Evolutionary conservation across 352 stramenopile genomes (phyloP).

Genomic region (Globisporangium spiculum): DNA sequence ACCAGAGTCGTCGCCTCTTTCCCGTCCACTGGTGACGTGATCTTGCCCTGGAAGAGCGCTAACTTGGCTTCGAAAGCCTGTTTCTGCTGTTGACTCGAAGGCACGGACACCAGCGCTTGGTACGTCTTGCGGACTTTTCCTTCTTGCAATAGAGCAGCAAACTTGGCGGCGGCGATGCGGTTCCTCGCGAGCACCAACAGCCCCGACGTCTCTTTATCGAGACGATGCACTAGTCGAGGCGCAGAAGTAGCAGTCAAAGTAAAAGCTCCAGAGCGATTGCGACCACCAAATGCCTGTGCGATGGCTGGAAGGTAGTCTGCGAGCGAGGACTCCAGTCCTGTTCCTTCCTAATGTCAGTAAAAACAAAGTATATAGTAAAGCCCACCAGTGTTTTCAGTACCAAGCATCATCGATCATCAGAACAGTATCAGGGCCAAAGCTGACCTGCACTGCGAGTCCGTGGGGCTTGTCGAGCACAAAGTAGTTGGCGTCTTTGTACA

Average conservation of each 20-base stretch:
- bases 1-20: slow-evolving; percentile 47
- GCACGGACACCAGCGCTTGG: slow-evolving; percentile 37
- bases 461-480: slow-evolving; percentile 67
- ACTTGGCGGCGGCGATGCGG: slow-evolving; percentile 59
- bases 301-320: slow-evolving; percentile 42
- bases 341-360: slow-evolving; percentile 33
- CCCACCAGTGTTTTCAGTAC: neutral
- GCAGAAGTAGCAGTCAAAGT: slow-evolving; percentile 1
- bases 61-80: slow-evolving; percentile 20
- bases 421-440: neutral
- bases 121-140: slow-evolving; percentile 60
- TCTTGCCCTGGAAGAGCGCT: slow-evolving; percentile 16
- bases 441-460: slow-evolving; percentile 59
- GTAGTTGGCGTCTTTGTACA: slow-evolving; percentile 57
- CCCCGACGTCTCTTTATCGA: slow-evolving; percentile 73
- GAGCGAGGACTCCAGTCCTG: slow-evolving; percentile 39
- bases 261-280: neutral
- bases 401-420: neutral
- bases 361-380: neutral
- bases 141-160: slow-evolving; percentile 41
- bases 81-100: slow-evolving; percentile 18
- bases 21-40: slow-evolving; percentile 39
- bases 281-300: slow-evolving; percentile 7
- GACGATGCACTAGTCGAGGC: slow-evolving; percentile 56
- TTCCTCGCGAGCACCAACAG: slow-evolving; percentile 64